Base-by-base conservation (phyloP, 1,284 basidiomycete species). In the Stereum hirsutum region DNA sequence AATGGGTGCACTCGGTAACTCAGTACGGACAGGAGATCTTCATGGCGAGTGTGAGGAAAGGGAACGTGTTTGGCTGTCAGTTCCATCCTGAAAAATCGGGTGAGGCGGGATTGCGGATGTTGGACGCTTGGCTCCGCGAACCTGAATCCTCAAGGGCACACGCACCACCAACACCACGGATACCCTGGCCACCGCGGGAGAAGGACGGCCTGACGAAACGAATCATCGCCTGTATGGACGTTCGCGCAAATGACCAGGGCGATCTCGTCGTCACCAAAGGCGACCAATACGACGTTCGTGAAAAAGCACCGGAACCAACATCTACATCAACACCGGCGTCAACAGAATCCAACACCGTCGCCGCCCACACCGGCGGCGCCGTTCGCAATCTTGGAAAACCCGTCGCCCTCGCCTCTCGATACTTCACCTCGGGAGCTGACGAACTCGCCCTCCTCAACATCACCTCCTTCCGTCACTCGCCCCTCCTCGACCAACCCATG, bases 1-100 rank as follows among this genome's bases (percentile, higher is more conserved):
- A 73, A 48, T 99, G 90, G 86, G 78, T 81, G 5, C 80, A 96
- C 63, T 83, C 88, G 10, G 83, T 86, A 21, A 90, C 93, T 2
- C 87, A 95, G 63, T 99, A 99, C 62, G 96, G 95, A 17, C 74
- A 80, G 47, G 92, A 99, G 64, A 65, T 88, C n/a, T 99, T 98
- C 64, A 69, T 97, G 46, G 89, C 93, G 14, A 78, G 81, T 6
- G 79, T 99, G 11, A 81, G 82, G 54, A 81, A 78, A 51, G 82
- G 78, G 31, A 97, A 95, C 60, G 77, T 98, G 41, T 97, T 95
- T 60, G 96, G 80, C 15, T 89, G 87, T 14, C 96, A 99, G 63
- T 99, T 98, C 68, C 96, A 99, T 67, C 96, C 96, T 7, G 96
- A 99, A 63, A 99, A 99, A 66, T 95, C 91, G 2, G 95, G 96